phyloP scores from a whole-genome alignment of 148 eudicot species.

The Rhododendron williamsianum region DNA sequence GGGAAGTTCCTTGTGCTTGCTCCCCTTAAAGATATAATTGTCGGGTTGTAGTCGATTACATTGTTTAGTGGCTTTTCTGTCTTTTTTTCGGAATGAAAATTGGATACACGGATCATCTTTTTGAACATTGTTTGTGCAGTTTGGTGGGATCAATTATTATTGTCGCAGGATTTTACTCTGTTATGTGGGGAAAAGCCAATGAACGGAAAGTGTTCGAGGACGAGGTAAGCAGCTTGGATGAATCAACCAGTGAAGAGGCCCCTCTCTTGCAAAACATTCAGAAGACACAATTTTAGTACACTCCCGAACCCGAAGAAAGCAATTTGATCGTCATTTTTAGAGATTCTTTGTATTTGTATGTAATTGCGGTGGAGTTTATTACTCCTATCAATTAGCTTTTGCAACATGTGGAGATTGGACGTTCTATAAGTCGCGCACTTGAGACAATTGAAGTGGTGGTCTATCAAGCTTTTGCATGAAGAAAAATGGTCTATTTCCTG shows the following conservation, averaged over 20 bases:
- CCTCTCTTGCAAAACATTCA: constrained; percentile 38
- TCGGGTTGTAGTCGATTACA: not conserved
- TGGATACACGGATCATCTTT: not conserved
- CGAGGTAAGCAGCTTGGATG: constrained; percentile 17
- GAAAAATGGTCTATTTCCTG: not conserved
- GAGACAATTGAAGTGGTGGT: not conserved
- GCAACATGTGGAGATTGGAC: not conserved
- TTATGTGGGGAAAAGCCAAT: constrained; percentile 87
- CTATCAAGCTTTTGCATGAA: not conserved
- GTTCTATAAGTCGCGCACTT: not conserved
- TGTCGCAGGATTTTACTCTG: constrained; percentile 70
- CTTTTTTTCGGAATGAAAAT: not conserved
- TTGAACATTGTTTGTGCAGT: constrained; percentile 35
- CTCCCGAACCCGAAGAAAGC: not conserved
- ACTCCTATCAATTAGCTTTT: not conserved
- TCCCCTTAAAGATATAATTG: not conserved
- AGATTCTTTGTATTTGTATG: not conserved
- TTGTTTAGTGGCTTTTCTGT: not conserved
- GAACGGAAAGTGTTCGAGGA: constrained; percentile 33
- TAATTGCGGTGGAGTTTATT: not conserved
- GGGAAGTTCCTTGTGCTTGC: not conserved
- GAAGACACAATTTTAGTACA: constrained; percentile 18
- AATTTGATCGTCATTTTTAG: not conserved
- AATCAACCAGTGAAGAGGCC: constrained; percentile 21
- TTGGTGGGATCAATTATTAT: constrained; percentile 65